A percentile compares a stretch with the other conserved stretches of the same genome.
Conservation (phyloP, 768 basidiomycete species). For the Podaxis sp. region DNA sequence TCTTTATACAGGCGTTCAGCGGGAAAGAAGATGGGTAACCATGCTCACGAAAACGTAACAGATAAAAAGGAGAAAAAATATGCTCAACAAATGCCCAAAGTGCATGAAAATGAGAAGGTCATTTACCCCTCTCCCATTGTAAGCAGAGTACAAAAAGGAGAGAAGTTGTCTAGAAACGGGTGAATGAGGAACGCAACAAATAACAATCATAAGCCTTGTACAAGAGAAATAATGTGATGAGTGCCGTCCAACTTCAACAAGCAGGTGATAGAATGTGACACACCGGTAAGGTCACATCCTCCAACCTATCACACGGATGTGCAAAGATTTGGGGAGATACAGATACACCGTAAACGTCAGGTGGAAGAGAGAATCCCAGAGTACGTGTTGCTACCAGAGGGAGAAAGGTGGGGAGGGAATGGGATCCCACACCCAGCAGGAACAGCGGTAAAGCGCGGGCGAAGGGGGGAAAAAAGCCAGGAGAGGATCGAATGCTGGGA, state of each 20-base stretch:
- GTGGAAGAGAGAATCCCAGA: constrained; percentile 16
- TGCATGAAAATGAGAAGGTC: not conserved
- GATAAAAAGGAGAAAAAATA: not conserved
- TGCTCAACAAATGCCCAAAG: not conserved
- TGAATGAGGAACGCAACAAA: too few relatives aligned
- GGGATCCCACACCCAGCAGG: constrained; percentile 29
- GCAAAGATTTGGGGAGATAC: not conserved
- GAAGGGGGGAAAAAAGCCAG: constrained; percentile 33
- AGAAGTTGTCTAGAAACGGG: too few relatives aligned
- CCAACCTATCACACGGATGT: not conserved
- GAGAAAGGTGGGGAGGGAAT: constrained; percentile 28
- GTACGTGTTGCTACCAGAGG: constrained; percentile 22
- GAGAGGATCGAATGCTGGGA: constrained; percentile 53
- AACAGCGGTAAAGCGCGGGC: constrained; percentile 21
- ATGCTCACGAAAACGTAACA: not conserved
- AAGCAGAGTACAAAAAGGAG: too few relatives aligned
- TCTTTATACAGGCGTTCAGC: not conserved
- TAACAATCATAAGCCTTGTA: too few relatives aligned
- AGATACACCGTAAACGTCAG: constrained; percentile 17
- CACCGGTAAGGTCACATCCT: constrained; percentile 14
- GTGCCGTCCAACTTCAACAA: not conserved
- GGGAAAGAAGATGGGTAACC: constrained; percentile 3
- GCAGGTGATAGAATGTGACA: constrained; percentile 10
- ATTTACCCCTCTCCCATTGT: not conserved
- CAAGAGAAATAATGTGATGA: constrained; percentile 3